Percentiles rank a stretch among this genome's conserved stretches.
Conservation (phyloP, 2,329 filamentous ascomycete genomes). For the Fusarium sp. region DNA sequence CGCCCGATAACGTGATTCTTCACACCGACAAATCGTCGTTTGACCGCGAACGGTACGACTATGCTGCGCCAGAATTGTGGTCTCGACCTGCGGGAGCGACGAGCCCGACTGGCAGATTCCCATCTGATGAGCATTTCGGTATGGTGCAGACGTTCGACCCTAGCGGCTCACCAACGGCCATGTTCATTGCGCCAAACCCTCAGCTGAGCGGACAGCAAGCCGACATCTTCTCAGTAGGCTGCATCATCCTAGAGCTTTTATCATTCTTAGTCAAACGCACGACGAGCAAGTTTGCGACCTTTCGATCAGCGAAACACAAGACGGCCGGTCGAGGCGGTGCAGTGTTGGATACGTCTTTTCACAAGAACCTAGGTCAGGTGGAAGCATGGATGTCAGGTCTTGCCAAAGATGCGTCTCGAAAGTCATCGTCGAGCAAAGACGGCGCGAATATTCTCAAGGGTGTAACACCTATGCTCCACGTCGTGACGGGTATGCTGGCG, state of each 20-base stretch:
- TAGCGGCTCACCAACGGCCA: conserved; percentile 43
- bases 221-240: conserved; percentile 78
- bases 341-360: conserved; percentile 75
- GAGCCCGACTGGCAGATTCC: conserved; percentile 48
- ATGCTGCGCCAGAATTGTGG: conserved; percentile 75
- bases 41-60: conserved; percentile 77
- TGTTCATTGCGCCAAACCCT: conserved; percentile 52
- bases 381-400: conserved; percentile 73
- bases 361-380: conserved; percentile 74
- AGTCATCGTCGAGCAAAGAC: conserved; percentile 48
- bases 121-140: conserved; percentile 50
- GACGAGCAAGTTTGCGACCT: conserved; percentile 70
- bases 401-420: conserved; percentile 66
- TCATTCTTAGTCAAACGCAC: conserved; percentile 75
- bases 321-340: conserved; percentile 66
- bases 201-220: conserved; percentile 65
- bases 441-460: conserved; percentile 60
- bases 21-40: conserved; percentile 59
- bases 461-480: conserved; percentile 60
- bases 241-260: conserved; percentile 76
- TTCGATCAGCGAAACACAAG: conserved; percentile 73
- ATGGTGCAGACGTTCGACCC: conserved; percentile 48
- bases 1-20: conserved; percentile 53
- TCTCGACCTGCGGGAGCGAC: conserved; percentile 52
- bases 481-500: conserved; percentile 65